Percentiles rank a stretch among this genome's conserved stretches.
Evolutionary conservation across 768 basidiomycete genomes (phyloP).

Genomic region (Amanita jacksonii): DNA sequence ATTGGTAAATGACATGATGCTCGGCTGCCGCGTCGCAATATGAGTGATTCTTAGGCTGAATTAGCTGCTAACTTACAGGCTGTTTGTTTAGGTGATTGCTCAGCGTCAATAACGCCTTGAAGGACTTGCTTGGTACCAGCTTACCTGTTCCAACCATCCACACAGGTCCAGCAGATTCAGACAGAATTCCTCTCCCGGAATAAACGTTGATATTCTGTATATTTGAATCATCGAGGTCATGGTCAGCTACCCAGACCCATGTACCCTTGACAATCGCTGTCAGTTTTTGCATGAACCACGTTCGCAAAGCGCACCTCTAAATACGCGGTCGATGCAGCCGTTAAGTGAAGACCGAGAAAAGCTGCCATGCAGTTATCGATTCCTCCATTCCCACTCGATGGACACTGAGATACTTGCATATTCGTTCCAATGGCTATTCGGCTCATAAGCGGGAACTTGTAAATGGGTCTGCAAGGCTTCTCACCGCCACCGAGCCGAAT

Average conservation of each 20-base stretch:
- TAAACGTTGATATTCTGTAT: constrained; percentile 41
- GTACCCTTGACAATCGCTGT: constrained; percentile 37
- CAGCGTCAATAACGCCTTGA: background rate
- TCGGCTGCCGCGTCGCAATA: constrained; percentile 35
- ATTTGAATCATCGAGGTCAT: constrained; percentile 50
- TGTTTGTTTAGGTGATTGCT: background rate
- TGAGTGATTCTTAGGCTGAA: background rate
- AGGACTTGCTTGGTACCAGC: no score
- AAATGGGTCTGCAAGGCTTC: no score
- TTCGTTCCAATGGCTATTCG: constrained; percentile 45
- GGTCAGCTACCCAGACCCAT: constrained; percentile 79
- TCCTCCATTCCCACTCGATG: constrained; percentile 31
- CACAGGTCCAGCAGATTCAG: constrained; percentile 66
- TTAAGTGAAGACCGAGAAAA: constrained; percentile 59
- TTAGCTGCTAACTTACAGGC: constrained; percentile 15
- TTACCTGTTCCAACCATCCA: constrained; percentile 72
- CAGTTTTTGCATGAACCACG: background rate
- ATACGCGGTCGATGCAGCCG: constrained; percentile 42
- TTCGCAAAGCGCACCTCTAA: constrained; percentile 40
- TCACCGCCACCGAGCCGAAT: constrained; percentile 36
- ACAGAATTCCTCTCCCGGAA: constrained; percentile 66
- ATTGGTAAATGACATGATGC: constrained; percentile 63
- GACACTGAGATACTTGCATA: constrained; percentile 36
- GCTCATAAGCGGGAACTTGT: background rate
- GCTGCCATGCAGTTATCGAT: constrained; percentile 47